Evolutionary conservation across 371 early-diverging fungal genomes (phyloP).

Genomic region (Mortierella sp.): DNA sequence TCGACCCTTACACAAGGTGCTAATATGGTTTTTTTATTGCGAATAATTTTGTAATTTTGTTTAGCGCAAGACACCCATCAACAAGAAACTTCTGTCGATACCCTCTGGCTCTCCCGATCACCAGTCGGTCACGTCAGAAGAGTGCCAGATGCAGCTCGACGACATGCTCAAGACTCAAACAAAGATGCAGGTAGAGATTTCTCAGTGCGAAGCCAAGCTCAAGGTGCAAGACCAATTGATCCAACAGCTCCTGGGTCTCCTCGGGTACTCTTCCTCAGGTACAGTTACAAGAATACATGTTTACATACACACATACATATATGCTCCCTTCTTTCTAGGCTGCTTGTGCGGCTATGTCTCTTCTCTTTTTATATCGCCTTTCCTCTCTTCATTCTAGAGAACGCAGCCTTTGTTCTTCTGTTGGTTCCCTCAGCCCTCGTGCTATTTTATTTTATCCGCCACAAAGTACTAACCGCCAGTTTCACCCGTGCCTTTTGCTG

Average conservation of each 20-base stretch:
- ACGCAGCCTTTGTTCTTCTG: neutral
- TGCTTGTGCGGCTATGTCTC: constrained; percentile 12
- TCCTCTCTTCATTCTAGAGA: neutral
- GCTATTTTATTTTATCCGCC: constrained; percentile 12
- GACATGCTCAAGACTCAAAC: constrained; percentile 34
- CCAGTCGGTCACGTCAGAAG: constrained; percentile 26
- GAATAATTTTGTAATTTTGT: constrained; percentile 14
- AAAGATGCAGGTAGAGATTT: constrained; percentile 44
- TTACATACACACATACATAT: neutral
- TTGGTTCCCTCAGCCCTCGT: neutral
- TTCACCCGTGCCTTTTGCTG: neutral
- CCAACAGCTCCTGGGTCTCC: constrained; percentile 34
- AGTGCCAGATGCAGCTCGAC: constrained; percentile 45
- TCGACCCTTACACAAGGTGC: neutral
- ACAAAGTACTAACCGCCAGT: constrained; percentile 8
- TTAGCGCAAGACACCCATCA: constrained; percentile 53
- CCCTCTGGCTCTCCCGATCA: constrained; percentile 37
- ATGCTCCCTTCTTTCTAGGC: neutral
- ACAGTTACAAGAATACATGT: neutral
- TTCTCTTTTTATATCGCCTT: neutral
- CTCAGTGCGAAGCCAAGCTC: constrained; percentile 31
- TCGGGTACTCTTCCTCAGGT: constrained; percentile 46
- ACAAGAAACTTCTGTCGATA: constrained; percentile 31
- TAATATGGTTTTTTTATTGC: neutral
- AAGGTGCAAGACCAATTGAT: constrained; percentile 37